A percentile compares a stretch with the other conserved stretches of the same genome.
phyloP scores from a whole-genome alignment of 495 filamentous ascomycete genomes.

The Penicillium desertorum region DNA sequence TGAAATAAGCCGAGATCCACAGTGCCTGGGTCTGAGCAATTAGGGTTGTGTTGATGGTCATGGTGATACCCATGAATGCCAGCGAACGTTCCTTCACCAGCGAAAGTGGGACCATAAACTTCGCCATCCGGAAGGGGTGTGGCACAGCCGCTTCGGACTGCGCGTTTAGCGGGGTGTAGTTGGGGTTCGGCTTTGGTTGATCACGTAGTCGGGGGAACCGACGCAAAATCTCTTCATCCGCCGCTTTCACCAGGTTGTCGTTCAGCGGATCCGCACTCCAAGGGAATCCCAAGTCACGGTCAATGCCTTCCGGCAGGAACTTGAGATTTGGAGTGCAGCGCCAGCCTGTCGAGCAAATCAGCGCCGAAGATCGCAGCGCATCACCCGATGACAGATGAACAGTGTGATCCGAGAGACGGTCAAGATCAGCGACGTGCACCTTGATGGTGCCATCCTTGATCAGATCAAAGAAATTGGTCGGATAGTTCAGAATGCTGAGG shows the following conservation, averaged over 20 bases:
- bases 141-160: constrained; percentile 33
- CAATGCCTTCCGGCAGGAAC: constrained; percentile 55
- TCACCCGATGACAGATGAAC: constrained; percentile 60
- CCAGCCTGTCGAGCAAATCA: constrained; percentile 74
- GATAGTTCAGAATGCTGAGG: constrained; percentile 70
- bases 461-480: constrained; percentile 61
- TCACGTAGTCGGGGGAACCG: constrained; percentile 62
- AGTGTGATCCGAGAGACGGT: constrained; percentile 42
- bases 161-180: constrained; percentile 31
- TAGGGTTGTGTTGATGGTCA: constrained; percentile 61
- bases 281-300: constrained; percentile 42
- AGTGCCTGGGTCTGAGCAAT: constrained; percentile 67
- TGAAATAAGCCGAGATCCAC: constrained; percentile 70
- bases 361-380: constrained; percentile 52
- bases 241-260: constrained; percentile 34
- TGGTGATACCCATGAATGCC: constrained; percentile 65
- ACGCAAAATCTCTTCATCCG: constrained; percentile 65
- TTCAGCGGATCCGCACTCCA: constrained; percentile 33
- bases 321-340: constrained; percentile 61
- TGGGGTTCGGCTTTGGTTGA: constrained; percentile 37
- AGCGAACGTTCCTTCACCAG: constrained; percentile 57
- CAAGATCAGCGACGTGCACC: constrained; percentile 64
- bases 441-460: constrained; percentile 57
- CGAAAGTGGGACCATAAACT: constrained; percentile 68
- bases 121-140: constrained; percentile 56